phyloP scores from a whole-genome alignment of 805 yeast species.

The Candida tibetensis region DNA sequence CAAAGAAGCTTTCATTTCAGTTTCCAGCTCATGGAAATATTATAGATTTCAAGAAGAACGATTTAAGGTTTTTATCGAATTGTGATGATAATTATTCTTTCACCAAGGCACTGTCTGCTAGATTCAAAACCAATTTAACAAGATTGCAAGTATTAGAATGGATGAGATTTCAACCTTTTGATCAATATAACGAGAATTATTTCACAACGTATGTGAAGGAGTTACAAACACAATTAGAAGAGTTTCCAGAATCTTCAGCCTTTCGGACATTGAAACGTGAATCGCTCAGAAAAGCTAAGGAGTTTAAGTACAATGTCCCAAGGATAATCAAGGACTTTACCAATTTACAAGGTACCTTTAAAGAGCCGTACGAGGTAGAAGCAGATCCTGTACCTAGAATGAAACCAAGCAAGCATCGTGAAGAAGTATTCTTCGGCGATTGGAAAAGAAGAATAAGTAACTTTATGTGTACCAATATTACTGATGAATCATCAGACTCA shows the following conservation, averaged over 20 bases:
- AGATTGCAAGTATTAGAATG: conserved; percentile 34
- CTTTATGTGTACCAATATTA: conserved; percentile 21
- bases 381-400: background rate
- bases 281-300: conserved; percentile 18
- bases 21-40: conserved; percentile 25
- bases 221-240: conserved; percentile 13
- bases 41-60: conserved; percentile 36
- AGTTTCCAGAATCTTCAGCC: conserved; percentile 2
- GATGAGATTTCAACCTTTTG: conserved; percentile 37
- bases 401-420: background rate
- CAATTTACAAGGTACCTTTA: background rate
- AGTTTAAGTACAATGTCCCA: conserved; percentile 17
- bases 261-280: conserved; percentile 15
- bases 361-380: background rate
- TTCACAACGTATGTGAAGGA: conserved; percentile 18
- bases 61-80: conserved; percentile 28
- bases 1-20: conserved; percentile 7
- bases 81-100: conserved; percentile 9
- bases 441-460: conserved; percentile 33
- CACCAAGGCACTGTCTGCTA: conserved; percentile 15
- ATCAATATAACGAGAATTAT: conserved; percentile 23
- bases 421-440: conserved; percentile 18
- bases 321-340: conserved; percentile 20
- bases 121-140: conserved; percentile 18
- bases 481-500: conserved; percentile 23